phyloP scores from a whole-genome alignment of 1,139 yeast species.

The Yarrowia galli region DNA sequence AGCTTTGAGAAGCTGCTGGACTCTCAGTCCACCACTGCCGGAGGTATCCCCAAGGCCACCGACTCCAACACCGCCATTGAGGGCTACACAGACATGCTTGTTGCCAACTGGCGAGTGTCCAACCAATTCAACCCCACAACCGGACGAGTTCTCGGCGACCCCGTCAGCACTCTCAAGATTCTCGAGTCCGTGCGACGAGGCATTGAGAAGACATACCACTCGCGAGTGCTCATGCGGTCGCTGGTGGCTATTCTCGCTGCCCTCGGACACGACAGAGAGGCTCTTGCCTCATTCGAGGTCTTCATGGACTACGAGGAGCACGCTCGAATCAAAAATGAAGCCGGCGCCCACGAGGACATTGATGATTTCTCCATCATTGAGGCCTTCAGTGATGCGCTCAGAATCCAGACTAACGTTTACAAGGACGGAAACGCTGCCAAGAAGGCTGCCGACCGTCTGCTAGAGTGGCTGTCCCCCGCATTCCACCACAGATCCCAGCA shows the following conservation, averaged over 20 bases:
- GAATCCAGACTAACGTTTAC: conserved; percentile 43
- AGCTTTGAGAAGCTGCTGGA: conserved; percentile 33
- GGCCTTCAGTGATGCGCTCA: conserved; percentile 45
- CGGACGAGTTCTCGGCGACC: conserved; percentile 43
- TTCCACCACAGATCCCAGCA: conserved; percentile 39
- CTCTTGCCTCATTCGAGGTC: conserved; percentile 55
- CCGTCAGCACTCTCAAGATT: conserved; percentile 43
- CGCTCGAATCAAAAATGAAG: conserved; percentile 49
- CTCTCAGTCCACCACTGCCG: conserved; percentile 13
- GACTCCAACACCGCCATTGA: conserved; percentile 52
- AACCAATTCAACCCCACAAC: conserved; percentile 40
- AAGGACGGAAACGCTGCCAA: conserved; percentile 44
- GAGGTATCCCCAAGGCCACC: conserved; percentile 55
- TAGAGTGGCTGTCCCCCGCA: conserved; percentile 44
- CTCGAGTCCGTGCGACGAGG: conserved; percentile 50
- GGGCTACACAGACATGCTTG: conserved; percentile 49
- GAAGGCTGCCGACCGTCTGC: conserved; percentile 45
- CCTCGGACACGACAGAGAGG: conserved; percentile 51
- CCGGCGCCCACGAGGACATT: conserved; percentile 44
- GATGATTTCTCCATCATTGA: conserved; percentile 47
- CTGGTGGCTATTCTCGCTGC: conserved; percentile 49
- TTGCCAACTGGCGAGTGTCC: conserved; percentile 47
- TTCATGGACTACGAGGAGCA: conserved; percentile 54
- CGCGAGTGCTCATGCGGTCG: conserved; percentile 55
- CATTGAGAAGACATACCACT: conserved; percentile 59